These are phyloP conservation scores for Cylindrotheca fusiformis DNA, from an alignment of 108 stramenopile genomes.

Conservation along the genomic window DNA sequence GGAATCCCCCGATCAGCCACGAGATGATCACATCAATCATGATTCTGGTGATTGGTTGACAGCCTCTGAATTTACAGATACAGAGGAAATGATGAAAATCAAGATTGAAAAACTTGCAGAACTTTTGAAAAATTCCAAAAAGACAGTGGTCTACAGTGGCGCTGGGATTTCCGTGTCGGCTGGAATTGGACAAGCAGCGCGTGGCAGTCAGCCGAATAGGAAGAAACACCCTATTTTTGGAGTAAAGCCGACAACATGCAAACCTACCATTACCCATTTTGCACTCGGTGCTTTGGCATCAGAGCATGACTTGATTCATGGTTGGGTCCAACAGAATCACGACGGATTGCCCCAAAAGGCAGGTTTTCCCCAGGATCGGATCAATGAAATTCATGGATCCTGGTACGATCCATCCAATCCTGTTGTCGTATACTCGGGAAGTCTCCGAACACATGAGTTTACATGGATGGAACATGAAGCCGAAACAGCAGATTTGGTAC, in stretches of 20 bases:
- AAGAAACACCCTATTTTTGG: slow-evolving; percentile 3
- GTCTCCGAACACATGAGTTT: neutral
- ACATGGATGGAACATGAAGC: slow-evolving; percentile 12
- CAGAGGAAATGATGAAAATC: neutral
- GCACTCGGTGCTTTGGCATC: slow-evolving; percentile 7
- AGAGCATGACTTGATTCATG: slow-evolving; percentile 1
- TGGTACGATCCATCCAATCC: slow-evolving; percentile 27
- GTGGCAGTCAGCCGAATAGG: neutral
- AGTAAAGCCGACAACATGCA: neutral
- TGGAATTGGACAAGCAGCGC: slow-evolving; percentile 20
- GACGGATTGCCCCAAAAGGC: slow-evolving; percentile 29
- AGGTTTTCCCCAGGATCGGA: slow-evolving; percentile 6
- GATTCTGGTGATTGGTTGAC: neutral
- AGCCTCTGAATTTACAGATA: neutral
- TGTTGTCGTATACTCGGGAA: slow-evolving; percentile 17
- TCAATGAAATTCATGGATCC: slow-evolving; percentile 21
- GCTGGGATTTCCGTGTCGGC: slow-evolving; percentile 15
- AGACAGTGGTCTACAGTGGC: slow-evolving; percentile 12
- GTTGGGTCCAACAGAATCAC: slow-evolving; percentile 25
- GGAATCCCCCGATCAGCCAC: neutral
- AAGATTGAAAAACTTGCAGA: slow-evolving; percentile 1
- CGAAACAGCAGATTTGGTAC: slow-evolving; percentile 8
- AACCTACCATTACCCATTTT: slow-evolving; percentile 11
- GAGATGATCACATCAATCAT: neutral
- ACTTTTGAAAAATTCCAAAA: neutral